Base-by-base conservation (phyloP, 352 stramenopile species). In the Achlya hypogyna region DNA sequence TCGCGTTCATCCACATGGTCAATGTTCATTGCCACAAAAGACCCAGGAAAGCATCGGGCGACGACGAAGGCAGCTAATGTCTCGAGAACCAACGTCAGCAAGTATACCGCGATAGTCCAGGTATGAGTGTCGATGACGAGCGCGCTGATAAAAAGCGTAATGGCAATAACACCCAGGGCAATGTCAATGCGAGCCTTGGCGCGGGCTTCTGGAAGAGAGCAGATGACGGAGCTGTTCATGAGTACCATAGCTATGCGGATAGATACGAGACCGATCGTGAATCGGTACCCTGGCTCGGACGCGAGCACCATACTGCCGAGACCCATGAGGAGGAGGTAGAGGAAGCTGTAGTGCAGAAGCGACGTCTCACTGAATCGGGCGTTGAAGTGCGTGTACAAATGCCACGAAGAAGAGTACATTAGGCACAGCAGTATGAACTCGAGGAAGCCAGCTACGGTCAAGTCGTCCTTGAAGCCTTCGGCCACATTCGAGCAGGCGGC, bases 291-390 rank as follows among this genome's bases (percentile, higher is more conserved):
- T 8, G 60, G 40, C 22, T 67, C 60, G 27, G 42, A 34, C 10
- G 60, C 9, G 29, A 67, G 51, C 12, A 67, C 60, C 60, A 67
- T 67, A 14, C 60, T 45, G 14, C 60, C 42, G 43, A 67, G 43
- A 16, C 60, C 60, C 12, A 54, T 32, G n/a, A 67, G 60, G 18
- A 54, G 42, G 4, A 54, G 29, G 32, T 58, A 67, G 14, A 67
- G 51, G 18, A 58, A 53, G 5, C n/a, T 18, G 32, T 67, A 67
- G 43, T 67, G 60, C 34, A 67, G 32, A 25, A 67, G 60, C n/a
- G 38, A 58, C n/a, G 51, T 59, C 20, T 67, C 60, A 22, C 32
- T 59, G 51, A 67, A 67, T 4, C 60, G 60, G n/a, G 47, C 18
- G 38, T 67, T 51, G 8, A 58, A 67, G 51, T 58, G 25, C 20